Evolutionary conservation across 257 asterid species (phyloP).

Genomic region (Scutellaria baicalensis): DNA sequence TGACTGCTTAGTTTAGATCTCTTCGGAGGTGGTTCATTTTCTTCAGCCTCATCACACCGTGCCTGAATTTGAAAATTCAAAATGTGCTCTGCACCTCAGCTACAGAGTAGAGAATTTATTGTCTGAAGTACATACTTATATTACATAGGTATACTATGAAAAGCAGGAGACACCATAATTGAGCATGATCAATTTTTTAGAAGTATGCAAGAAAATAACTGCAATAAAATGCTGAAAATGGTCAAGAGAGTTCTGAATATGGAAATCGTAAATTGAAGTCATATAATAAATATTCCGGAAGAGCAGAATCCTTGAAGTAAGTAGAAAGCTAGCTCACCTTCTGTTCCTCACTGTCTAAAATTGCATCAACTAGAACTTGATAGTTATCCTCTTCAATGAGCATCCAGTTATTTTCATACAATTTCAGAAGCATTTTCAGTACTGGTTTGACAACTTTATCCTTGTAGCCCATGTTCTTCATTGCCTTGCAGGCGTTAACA

Average conservation of each 20-base stretch:
- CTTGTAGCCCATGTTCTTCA: slow-evolving; percentile 30
- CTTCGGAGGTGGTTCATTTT: slow-evolving; percentile 26
- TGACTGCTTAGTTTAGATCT: slow-evolving; percentile 14
- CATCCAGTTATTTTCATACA: slow-evolving; percentile 32
- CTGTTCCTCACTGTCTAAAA: slow-evolving; percentile 27
- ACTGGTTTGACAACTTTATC: slow-evolving; percentile 29
- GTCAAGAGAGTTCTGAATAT: not conserved
- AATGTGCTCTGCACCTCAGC: not conserved
- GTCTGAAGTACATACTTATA: not conserved
- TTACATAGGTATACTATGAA: not conserved
- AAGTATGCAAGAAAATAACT: not conserved
- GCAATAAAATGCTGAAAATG: not conserved
- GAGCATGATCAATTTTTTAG: not conserved
- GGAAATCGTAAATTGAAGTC: not conserved
- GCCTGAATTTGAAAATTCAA: not conserved
- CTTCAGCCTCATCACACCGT: slow-evolving; percentile 12
- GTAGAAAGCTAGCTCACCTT: slow-evolving; percentile 24
- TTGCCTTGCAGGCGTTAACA: slow-evolving; percentile 30
- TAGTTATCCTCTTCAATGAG: slow-evolving; percentile 37
- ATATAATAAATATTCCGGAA: not conserved
- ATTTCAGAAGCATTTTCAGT: slow-evolving; percentile 21
- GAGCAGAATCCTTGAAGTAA: not conserved
- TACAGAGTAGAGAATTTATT: not conserved
- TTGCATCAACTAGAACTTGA: slow-evolving; percentile 34
- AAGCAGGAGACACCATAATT: not conserved